Evolutionary conservation across 2,329 filamentous ascomycete genomes (phyloP).

Genomic region (Rutstroemia sydowiana): DNA sequence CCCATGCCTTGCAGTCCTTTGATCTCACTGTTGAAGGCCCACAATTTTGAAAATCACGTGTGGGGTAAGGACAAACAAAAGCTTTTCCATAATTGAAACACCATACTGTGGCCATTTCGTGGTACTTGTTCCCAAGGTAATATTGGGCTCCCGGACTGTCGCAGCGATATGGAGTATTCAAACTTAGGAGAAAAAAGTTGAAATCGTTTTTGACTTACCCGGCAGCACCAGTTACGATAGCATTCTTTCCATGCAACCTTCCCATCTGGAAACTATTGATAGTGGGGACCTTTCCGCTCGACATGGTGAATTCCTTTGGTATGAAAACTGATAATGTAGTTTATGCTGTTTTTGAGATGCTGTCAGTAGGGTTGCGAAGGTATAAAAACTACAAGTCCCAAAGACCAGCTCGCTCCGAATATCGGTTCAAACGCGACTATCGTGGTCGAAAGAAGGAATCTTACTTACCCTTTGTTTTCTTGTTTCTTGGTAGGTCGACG

Average conservation of each 20-base stretch:
- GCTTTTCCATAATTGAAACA: too few species aligned
- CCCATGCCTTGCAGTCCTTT: not conserved
- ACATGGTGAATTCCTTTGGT: conserved; percentile 12
- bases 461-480: conserved; percentile 5
- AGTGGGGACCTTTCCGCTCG: conserved; percentile 17
- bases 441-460: too few species aligned
- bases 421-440: too few species aligned
- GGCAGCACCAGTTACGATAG: conserved; percentile 60
- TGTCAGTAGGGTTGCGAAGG: too few species aligned
- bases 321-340: too few species aligned
- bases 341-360: too few species aligned
- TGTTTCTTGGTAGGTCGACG: not conserved
- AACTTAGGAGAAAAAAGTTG: not conserved
- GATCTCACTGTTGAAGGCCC: too few species aligned
- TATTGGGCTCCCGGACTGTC: not conserved
- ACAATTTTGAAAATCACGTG: not conserved
- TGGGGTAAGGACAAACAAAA: not conserved
- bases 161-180: not conserved
- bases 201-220: conserved; percentile 57
- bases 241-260: conserved; percentile 32
- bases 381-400: too few species aligned
- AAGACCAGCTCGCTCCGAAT: too few species aligned
- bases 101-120: too few species aligned
- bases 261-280: conserved; percentile 32
- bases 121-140: too few species aligned